Conservation (phyloP, 2,329 filamentous ascomycete genomes). For the Calycina herbarum region DNA sequence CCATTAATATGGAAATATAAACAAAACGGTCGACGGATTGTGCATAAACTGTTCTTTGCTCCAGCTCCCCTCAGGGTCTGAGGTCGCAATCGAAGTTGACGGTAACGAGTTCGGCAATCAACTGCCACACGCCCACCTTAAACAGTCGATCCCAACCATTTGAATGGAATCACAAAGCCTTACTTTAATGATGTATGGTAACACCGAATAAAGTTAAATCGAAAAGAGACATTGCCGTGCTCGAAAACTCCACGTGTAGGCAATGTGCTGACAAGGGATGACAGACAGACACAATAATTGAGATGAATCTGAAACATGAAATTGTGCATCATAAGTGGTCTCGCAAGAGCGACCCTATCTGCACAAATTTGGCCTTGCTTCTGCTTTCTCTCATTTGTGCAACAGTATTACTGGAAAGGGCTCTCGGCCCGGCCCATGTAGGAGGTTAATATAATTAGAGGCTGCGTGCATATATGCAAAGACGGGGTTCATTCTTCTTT, state of each 20-base stretch:
- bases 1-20: background rate
- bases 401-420: background rate
- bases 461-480: slow-evolving; percentile 7
- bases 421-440: slow-evolving; percentile 1
- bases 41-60: background rate
- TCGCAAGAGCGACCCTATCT: background rate
- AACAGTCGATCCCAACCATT: background rate
- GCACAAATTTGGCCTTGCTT: background rate
- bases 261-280: background rate
- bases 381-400: background rate
- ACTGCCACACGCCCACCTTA: background rate
- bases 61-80: background rate
- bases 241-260: background rate
- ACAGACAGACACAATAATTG: background rate
- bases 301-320: background rate
- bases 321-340: background rate
- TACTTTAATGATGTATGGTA: background rate
- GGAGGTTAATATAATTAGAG: background rate
- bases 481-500: background rate
- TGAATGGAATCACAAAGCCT: background rate
- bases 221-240: background rate
- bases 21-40: background rate
- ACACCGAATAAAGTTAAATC: background rate
- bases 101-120: background rate
- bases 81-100: background rate